Evolutionary conservation across 2,329 filamentous ascomycete species (phyloP).

Genomic region (Whalleya microplaca): DNA sequence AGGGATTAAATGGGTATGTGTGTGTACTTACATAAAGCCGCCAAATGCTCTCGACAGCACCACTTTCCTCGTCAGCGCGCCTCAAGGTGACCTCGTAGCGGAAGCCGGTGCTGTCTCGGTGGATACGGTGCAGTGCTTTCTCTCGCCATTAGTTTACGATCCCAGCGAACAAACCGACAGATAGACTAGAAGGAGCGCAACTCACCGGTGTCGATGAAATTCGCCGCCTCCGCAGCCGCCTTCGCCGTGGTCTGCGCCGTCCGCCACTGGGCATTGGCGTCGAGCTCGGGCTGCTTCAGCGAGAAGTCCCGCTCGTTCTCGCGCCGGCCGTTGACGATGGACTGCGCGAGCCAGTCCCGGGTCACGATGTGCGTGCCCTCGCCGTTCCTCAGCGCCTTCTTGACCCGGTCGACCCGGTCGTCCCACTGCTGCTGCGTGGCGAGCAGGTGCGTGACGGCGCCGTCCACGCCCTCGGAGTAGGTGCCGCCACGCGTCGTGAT

Average conservation of each 20-base stretch:
- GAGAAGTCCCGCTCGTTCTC: conserved; percentile 47
- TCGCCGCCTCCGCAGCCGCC: conserved; percentile 40
- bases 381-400: conserved; percentile 39
- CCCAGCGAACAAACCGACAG: too few species aligned
- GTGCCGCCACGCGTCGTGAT: conserved; percentile 63
- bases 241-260: conserved; percentile 29
- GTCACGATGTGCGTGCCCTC: conserved; percentile 48
- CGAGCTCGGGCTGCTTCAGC: conserved; percentile 42
- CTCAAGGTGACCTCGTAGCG: conserved; percentile 65
- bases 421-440: conserved; percentile 66
- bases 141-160: neutral
- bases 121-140: conserved; percentile 65
- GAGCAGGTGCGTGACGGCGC: conserved; percentile 73
- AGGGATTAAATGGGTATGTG: neutral
- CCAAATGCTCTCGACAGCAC: conserved; percentile 59
- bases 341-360: conserved; percentile 58
- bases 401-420: conserved; percentile 45
- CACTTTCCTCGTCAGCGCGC: conserved; percentile 49
- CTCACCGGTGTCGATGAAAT: conserved; percentile 55
- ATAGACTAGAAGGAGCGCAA: conserved; percentile 11
- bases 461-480: conserved; percentile 55
- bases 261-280: conserved; percentile 42
- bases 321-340: conserved; percentile 35
- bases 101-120: conserved; percentile 65
- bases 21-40: conserved; percentile 57